Evolutionary conservation across 257 asterid species (phyloP).

Genomic region (Primulina eburnea): DNA sequence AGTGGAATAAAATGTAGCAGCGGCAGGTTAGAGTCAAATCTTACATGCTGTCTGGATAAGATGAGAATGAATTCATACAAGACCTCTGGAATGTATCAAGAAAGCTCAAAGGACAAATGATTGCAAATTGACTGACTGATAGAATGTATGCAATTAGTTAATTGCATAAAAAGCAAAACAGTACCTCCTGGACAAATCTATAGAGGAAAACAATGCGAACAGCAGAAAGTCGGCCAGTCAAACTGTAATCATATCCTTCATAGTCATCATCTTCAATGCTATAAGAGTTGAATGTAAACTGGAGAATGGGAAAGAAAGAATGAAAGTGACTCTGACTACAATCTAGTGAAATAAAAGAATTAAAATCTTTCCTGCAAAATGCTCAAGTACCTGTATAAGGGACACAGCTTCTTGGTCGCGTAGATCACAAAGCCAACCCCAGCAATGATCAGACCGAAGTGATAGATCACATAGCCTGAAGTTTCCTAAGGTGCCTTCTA

Average conservation of each 20-base stretch:
- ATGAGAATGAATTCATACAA: background rate
- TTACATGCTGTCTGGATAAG: background rate
- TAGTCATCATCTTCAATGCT: constrained; percentile 81
- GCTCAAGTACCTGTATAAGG: constrained; percentile 65
- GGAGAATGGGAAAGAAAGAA: constrained; percentile 32
- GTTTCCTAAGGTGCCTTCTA: constrained; percentile 89
- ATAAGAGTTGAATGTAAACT: constrained; percentile 85
- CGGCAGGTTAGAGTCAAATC: background rate
- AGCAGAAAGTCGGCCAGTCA: constrained; percentile 90
- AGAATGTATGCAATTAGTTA: constrained; percentile 11
- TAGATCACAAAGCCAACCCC: constrained; percentile 99
- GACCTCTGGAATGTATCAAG: background rate
- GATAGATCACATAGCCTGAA: constrained; percentile 82
- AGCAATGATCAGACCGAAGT: constrained; percentile 72
- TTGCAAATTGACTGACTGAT: background rate
- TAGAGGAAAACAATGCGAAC: constrained; percentile 94
- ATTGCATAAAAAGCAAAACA: constrained; percentile 16
- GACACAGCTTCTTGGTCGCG: constrained; percentile 94
- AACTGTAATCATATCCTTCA: constrained; percentile 89
- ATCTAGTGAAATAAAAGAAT: constrained; percentile 7
- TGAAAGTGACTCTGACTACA: constrained; percentile 14
- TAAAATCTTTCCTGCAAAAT: constrained; percentile 14
- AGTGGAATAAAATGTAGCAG: background rate
- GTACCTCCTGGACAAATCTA: constrained; percentile 96
- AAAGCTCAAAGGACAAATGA: background rate